Base-by-base conservation (phyloP, 2,329 filamentous ascomycete species). In the Ophiocordyceps unilateralis region DNA sequence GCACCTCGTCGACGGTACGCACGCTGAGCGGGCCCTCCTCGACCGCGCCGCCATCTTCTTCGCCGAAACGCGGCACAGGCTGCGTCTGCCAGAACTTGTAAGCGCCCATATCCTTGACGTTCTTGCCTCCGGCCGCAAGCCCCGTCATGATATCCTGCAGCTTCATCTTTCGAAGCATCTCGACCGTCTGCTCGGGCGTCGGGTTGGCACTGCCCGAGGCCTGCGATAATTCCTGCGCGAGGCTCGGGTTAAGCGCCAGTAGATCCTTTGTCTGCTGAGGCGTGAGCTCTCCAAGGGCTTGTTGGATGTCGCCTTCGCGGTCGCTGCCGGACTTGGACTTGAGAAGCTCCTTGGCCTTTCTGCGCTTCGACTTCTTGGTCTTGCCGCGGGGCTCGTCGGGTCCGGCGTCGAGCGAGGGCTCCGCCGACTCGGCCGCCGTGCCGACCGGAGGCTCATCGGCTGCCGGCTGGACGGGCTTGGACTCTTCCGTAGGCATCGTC, bases 81-180 rank as follows among this genome's bases (percentile, higher is more conserved):
- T 98, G 91, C 40, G 91, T 98, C 61, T 86, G 80, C 91, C 91
- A 98, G 67, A 98, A 98, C 64, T 93, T 95, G 72, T 96, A 95
- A 45, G 81, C 84, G 7, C 81, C 87, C 86, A 95, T 94, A 57
- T 95, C 88, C 67, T 94, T 95, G 53, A 78, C 80, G 55, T 93
- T 93, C 70, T 91, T 93, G 44, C 83, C 83, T 47, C 76, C 78
- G 8, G 84, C 69, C 15, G 87, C 81, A 54, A 84, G 62, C 0
- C 81, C 81, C 1, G 81, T 83, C 72, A 85, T 75, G 55, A 84
- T 75, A 48, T 85, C 79, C 56, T 78, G 72, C 44, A 84, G 64
- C 49, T 70, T 79, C 56, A 85, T 67, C 51, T 73, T 72, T 61
- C 74, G 74, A 48, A 81, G 65, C 40, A 69, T 62, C 26, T 71